Evolutionary conservation across 31 red algal genomes (phyloP), one percentile per base, ranked within the genome.

Genomic region (Bonnemaisonia californica): DNA sequence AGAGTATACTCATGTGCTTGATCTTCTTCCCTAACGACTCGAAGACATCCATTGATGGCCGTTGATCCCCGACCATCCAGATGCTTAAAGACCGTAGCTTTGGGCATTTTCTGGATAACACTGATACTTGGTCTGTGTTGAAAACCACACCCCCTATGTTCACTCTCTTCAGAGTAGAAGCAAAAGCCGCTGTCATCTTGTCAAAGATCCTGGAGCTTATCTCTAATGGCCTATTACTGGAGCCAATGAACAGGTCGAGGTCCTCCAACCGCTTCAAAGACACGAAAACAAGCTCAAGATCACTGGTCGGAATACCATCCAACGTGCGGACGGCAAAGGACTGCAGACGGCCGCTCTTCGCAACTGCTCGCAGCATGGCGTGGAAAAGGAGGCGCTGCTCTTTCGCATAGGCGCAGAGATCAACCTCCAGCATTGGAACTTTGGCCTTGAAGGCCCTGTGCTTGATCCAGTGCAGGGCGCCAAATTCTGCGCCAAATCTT

Each of bases 391-490:
- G 22, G 30, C 75, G 39, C 35, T 89, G 85, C 74, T 81, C 75
- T 33, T 58, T 65, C 1, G 76, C 65, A 74, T 74, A 81, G 2
- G 65, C 75, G 38, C 40, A 56, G 40, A 74, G 60, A 58, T 81
- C 76, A 41, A 89, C 65, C 36, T 71, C 40, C 4, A 84, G 33
- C n/a, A n/a, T n/a, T 45, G 40, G 8, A 48, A 38, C 37, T 64
- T 47, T 60, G 37, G 81, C 69, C 39, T 84, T 84, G 39, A 74
- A 84, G 5, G 81, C 81, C 26, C 81, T 47, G 51, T 84, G 81
- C 58, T 61, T 54, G 40, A 87, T 87, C 83, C 83, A 87, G 41
- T 87, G 74, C 74, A 77, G 59, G 35, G 74, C 73, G 21, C 83
- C 74, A 71, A 87, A 87, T 23, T 87, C 83, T 22, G 74, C 83